Percentiles rank a stretch among this genome's conserved stretches.
These are phyloP conservation scores for Borovskyia barvae DNA, from an alignment of 208 protist genomes.

Conservation along the genomic window DNA sequence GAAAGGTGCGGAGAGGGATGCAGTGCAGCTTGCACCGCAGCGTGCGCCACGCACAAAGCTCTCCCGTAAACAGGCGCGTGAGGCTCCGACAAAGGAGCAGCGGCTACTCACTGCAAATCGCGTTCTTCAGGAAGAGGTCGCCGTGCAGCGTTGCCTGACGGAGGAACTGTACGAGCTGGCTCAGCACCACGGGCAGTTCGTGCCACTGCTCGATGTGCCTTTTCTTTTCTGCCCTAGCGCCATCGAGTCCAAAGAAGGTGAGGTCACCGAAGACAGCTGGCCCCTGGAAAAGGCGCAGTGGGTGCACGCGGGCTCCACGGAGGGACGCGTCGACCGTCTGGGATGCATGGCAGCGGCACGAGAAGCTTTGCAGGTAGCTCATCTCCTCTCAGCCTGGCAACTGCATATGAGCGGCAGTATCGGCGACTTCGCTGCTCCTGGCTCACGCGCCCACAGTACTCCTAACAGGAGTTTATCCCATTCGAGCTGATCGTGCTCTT, in stretches of 20 bases:
- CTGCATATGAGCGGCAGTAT: constrained; percentile 12
- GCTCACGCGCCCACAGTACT: no score
- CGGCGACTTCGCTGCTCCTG: not conserved
- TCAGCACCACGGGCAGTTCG: constrained; percentile 34
- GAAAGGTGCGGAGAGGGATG: not conserved
- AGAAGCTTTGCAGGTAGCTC: constrained; percentile 7
- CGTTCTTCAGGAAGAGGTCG: constrained; percentile 40
- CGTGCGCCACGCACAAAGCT: not conserved
- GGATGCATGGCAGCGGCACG: constrained; percentile 24
- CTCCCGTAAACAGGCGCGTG: no score
- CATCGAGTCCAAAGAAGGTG: not conserved
- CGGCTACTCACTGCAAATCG: constrained; percentile 36
- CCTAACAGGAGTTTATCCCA: no score
- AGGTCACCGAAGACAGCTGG: constrained; percentile 19
- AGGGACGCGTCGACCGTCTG: constrained; percentile 13
- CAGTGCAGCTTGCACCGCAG: not conserved
- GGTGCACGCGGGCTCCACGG: not conserved
- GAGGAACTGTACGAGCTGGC: constrained; percentile 40
- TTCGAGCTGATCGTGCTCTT: no score
- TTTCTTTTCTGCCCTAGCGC: constrained; percentile 20
- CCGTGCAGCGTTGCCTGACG: constrained; percentile 31
- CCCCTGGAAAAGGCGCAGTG: constrained; percentile 23
- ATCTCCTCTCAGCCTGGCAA: constrained; percentile 22
- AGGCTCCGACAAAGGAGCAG: no score
- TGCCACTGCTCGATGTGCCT: constrained; percentile 42